phyloP scores from a whole-genome alignment of 1,284 basidiomycete species.

The Schizopora paradoxa region DNA sequence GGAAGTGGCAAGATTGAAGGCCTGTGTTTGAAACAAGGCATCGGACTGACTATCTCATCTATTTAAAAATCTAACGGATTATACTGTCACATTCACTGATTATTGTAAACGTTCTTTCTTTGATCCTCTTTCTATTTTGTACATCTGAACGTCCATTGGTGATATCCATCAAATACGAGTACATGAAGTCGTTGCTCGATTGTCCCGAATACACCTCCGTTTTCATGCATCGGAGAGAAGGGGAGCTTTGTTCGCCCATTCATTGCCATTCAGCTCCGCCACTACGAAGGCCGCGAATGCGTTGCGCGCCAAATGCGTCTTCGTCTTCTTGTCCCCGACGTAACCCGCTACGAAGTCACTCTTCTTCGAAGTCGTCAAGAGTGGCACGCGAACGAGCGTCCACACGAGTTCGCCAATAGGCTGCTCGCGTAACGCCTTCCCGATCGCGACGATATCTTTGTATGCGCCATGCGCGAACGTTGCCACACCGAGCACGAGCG shows the following conservation, averaged over 20 bases:
- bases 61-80: background rate
- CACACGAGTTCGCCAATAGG: slow-evolving; percentile 48
- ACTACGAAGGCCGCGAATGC: slow-evolving; percentile 57
- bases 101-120: no score
- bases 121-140: no score
- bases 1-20: slow-evolving; percentile 61
- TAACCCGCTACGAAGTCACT: slow-evolving; percentile 52
- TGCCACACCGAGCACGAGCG: slow-evolving; percentile 37
- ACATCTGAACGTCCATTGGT: no score
- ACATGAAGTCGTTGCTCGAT: no score
- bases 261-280: slow-evolving; percentile 45
- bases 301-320: slow-evolving; percentile 40
- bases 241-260: slow-evolving; percentile 36
- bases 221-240: slow-evolving; percentile 16
- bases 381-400: slow-evolving; percentile 62
- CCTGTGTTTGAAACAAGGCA: slow-evolving; percentile 36
- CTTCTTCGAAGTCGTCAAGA: slow-evolving; percentile 44
- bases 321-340: slow-evolving; percentile 54
- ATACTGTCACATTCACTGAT: no score
- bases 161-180: no score
- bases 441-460: slow-evolving; percentile 47
- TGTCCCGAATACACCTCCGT: no score
- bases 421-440: slow-evolving; percentile 41
- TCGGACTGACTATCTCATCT: background rate
- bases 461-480: slow-evolving; percentile 37